Conservation (phyloP, 257 asterid genomes). For the Solanum microdontum region DNA sequence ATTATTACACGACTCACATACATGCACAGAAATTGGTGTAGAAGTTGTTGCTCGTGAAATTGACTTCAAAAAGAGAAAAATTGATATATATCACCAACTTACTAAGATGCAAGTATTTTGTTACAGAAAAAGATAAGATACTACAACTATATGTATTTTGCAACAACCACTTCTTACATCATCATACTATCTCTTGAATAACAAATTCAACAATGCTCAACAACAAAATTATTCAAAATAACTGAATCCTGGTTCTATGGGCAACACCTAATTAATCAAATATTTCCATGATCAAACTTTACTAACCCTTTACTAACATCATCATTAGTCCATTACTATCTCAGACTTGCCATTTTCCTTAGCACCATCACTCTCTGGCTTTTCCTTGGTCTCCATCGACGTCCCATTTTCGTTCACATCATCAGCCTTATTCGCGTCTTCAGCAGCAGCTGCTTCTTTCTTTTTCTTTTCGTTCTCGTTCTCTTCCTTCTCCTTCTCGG, state of each 20-base stretch:
- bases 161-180: neutral
- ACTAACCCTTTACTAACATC: neutral
- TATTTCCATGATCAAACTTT: neutral
- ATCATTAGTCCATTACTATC: neutral
- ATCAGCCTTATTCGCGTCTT: neutral
- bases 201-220: neutral
- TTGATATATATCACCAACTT: neutral
- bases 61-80: neutral
- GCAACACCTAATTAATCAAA: neutral
- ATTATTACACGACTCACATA: neutral
- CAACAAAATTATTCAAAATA: too few species aligned
- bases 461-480: neutral
- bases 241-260: neutral
- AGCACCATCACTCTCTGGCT: neutral
- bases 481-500: neutral
- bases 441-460: neutral
- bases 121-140: neutral
- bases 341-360: neutral
- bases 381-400: neutral
- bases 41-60: neutral
- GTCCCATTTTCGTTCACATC: neutral
- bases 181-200: neutral
- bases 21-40: neutral
- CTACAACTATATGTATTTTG: neutral
- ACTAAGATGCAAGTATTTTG: neutral